Evolutionary conservation across 345 rosid species (phyloP).

Genomic region (Populus nigra): DNA sequence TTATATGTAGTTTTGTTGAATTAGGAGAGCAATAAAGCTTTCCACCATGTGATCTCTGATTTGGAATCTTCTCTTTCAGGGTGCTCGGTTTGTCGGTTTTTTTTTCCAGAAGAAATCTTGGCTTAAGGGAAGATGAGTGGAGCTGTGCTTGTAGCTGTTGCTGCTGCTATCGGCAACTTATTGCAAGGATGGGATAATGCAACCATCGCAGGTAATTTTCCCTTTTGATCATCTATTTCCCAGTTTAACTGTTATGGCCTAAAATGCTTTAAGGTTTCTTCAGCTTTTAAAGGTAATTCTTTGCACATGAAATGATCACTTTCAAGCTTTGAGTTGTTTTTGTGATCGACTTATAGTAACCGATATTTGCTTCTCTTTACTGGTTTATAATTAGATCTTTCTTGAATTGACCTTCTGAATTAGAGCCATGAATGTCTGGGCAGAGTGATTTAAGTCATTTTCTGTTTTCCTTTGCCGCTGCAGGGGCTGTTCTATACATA

Average conservation of each 20-base stretch:
- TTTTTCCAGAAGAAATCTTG: conserved; percentile 15
- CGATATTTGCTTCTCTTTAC: not conserved
- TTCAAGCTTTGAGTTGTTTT: not conserved
- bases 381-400: not conserved
- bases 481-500: conserved; percentile 91
- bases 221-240: not conserved
- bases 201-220: conserved; percentile 76
- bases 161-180: conserved; percentile 87
- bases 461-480: conserved; percentile 16
- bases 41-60: conserved; percentile 27
- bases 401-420: not conserved
- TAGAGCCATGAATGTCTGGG: not conserved
- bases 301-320: not conserved
- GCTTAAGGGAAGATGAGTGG: conserved; percentile 56
- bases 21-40: conserved; percentile 11
- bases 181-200: conserved; percentile 99
- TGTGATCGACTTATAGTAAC: not conserved
- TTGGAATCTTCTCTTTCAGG: conserved; percentile 24
- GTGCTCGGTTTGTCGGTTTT: conserved; percentile 20
- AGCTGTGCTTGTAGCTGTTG: conserved; percentile 85
- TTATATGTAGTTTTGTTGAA: conserved; percentile 8
- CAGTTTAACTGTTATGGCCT: not conserved
- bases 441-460: not conserved
- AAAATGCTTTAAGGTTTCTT: not conserved
- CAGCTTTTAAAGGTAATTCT: not conserved